A percentile compares a stretch with the other conserved stretches of the same genome.
phyloP scores from a whole-genome alignment of 2,329 filamentous ascomycete species.

The Sarocladium strictum region DNA sequence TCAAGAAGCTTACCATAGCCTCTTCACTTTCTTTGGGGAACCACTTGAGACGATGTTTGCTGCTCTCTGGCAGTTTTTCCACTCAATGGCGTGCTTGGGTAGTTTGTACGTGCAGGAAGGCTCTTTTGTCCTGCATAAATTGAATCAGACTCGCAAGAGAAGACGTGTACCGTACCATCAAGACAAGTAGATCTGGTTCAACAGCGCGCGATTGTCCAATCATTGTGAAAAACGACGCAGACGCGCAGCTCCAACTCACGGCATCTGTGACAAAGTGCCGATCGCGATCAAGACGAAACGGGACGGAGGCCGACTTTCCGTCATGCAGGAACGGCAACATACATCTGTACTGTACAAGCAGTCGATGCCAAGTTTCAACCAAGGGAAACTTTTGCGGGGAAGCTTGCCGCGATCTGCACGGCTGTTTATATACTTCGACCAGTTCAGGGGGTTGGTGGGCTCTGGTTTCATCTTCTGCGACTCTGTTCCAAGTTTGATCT shows the following conservation, averaged over 20 bases:
- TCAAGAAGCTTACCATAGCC: not conserved
- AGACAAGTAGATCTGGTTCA: not conserved
- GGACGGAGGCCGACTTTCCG: conserved; percentile 1
- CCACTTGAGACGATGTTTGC: too few species aligned
- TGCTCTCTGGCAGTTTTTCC: too few species aligned
- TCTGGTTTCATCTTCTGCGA: not conserved
- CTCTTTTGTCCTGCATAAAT: too few species aligned
- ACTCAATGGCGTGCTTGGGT: too few species aligned
- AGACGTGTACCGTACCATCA: too few species aligned
- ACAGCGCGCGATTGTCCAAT: too few species aligned
- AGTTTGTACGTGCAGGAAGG: too few species aligned
- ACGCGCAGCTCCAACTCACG: not conserved
- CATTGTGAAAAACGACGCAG: too few species aligned
- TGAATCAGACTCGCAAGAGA: too few species aligned
- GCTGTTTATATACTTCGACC: not conserved
- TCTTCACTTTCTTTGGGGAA: not conserved
- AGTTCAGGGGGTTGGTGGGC: not conserved
- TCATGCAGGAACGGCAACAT: conserved; percentile 6
- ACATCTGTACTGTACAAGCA: too few species aligned
- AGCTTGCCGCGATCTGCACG: not conserved
- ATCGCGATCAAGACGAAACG: conserved; percentile 6
- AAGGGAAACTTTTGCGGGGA: conserved; percentile 2
- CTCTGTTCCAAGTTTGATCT: not conserved
- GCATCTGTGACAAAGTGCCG: conserved; percentile 1
- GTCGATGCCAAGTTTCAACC: not conserved